Evolutionary conservation across 2,329 filamentous ascomycete genomes (phyloP).

Genomic region (Penicillium sp.): DNA sequence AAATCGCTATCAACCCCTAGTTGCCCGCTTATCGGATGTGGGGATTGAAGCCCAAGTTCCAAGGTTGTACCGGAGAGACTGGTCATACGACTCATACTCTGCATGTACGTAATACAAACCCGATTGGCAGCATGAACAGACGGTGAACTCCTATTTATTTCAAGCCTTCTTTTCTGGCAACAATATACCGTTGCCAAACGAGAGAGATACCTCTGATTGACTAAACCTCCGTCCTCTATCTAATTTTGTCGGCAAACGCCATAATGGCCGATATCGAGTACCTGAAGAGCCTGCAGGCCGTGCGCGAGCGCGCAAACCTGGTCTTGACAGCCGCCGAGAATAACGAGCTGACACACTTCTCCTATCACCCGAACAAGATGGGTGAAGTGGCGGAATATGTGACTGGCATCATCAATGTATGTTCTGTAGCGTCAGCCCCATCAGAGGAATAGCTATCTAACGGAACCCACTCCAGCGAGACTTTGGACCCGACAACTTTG

Average conservation of each 20-base stretch:
- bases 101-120: constrained; percentile 1
- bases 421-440: background rate
- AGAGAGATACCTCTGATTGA: background rate
- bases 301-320: constrained; percentile 27
- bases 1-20: background rate
- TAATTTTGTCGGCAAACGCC: background rate
- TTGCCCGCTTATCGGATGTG: background rate
- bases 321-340: constrained; percentile 39
- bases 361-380: constrained; percentile 42
- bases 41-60: background rate
- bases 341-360: constrained; percentile 45
- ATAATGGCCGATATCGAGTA: constrained; percentile 25
- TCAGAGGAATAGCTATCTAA: background rate
- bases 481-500: constrained; percentile 50
- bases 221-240: background rate
- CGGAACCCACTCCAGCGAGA: constrained; percentile 44
- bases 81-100: background rate
- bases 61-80: background rate
- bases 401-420: constrained; percentile 44
- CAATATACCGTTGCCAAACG: background rate
- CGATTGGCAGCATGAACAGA: background rate
- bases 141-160: background rate
- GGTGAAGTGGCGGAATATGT: constrained; percentile 46
- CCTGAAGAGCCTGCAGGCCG: constrained; percentile 30
- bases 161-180: background rate